Evolutionary conservation across 73 alveolate species (phyloP), one percentile per base, ranked within the genome.

Genomic region (Urostyla sp.): DNA sequence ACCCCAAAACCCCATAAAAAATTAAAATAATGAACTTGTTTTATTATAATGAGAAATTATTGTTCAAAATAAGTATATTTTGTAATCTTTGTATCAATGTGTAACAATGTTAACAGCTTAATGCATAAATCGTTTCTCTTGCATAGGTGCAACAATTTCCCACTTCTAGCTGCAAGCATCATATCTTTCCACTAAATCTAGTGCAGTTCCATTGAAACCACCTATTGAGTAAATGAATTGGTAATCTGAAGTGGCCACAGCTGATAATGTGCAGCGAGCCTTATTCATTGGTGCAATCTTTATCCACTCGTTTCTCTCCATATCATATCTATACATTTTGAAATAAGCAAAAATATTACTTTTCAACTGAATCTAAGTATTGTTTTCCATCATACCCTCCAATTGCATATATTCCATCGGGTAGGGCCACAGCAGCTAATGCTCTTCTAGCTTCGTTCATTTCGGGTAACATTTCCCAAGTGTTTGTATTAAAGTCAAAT

Each of bases 321-420:
- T 67, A 78, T 89, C 95, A 73, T 52, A 92, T 48, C 92, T 84
- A 36, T 46, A 8, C 26, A 16, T n/a, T 15, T n/a, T 23, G 23
- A 18, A 58, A 18, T 54, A 24, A 45, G 52, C 24, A 18, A 38
- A 31, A 43, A 8, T n/a, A 75, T 76, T 89, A 89, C 86, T 90
- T 90, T 78, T 93, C 98, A 20, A 91, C 93, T 30, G 90, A 58
- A 46, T 80, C 74, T 45, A 95, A 75, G 84, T 95, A 95, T 34
- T 86, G 52, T 36, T 79, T 79, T 13, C 99, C 99, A 88, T 95
- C 97, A 67, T 91, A 95, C n/a, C 99, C 99, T 10, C 99, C 99
- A 11, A 95, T 91, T 20, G 96, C 98, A 88, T 95, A 95, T 16
- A 95, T 95, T 2, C 98, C 98, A 59, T 95, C 98, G n/a, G 99